A percentile compares a stretch with the other conserved stretches of the same genome.
Evolutionary conservation across 768 basidiomycete species (phyloP).

Genomic region (Hebeloma cylindrosporum): DNA sequence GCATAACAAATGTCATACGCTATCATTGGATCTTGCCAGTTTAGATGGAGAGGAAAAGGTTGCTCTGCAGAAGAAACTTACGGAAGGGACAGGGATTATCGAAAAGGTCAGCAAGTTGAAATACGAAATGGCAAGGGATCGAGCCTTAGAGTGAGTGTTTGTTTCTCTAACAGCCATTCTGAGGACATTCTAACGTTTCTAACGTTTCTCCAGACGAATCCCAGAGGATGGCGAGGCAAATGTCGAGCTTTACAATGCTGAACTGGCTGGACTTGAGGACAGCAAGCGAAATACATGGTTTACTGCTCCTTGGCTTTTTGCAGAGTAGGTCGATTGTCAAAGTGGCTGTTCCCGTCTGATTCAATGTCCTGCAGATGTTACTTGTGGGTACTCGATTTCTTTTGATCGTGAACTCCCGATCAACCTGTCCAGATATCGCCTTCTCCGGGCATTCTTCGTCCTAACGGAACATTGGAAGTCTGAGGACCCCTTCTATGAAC

Average conservation of each 20-base stretch:
- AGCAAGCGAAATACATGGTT: conserved; percentile 76
- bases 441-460: conserved; percentile 72
- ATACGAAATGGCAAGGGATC: conserved; percentile 85
- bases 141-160: conserved; percentile 56
- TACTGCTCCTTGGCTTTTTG: conserved; percentile 92
- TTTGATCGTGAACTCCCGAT: not conserved
- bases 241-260: conserved; percentile 72
- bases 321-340: conserved; percentile 64
- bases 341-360: not conserved
- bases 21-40: conserved; percentile 43
- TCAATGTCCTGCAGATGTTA: conserved; percentile 57
- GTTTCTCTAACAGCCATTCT: not conserved
- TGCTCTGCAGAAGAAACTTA: conserved; percentile 43
- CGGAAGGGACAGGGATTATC: conserved; percentile 81
- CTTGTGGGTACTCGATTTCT: conserved; percentile 44
- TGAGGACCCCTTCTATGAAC: conserved; percentile 80
- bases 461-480: conserved; percentile 66
- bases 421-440: conserved; percentile 64
- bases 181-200: not conserved
- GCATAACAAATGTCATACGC: conserved; percentile 63
- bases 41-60: conserved; percentile 23
- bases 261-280: conserved; percentile 53
- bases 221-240: conserved; percentile 75
- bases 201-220: conserved; percentile 50
- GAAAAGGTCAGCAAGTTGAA: conserved; percentile 74